Evolutionary conservation across 345 rosid genomes (phyloP).

Genomic region (Brassica juncea): DNA sequence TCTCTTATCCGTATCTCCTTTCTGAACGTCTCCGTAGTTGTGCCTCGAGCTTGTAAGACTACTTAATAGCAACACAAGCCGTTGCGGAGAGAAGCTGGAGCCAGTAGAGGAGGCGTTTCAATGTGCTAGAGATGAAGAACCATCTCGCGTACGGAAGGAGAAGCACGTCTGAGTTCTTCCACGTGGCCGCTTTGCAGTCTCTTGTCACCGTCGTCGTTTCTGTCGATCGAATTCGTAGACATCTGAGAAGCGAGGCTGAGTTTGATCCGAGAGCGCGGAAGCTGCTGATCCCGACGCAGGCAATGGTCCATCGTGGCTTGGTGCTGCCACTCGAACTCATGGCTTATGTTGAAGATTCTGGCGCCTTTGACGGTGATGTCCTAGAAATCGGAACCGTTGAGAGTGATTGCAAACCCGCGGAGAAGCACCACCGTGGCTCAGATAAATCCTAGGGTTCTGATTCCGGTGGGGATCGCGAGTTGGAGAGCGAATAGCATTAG

Average conservation of each 20-base stretch:
- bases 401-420: constrained; percentile 81
- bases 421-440: constrained; percentile 96
- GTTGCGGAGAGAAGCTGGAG: constrained; percentile 81
- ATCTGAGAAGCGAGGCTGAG: constrained; percentile 40
- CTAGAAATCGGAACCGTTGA: constrained; percentile 83
- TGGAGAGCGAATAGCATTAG: constrained; percentile 81
- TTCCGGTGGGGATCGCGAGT: constrained; percentile 70
- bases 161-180: constrained; percentile 69
- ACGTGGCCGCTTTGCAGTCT: constrained; percentile 42
- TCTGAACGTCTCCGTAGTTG: constrained; percentile 67
- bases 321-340: constrained; percentile 93
- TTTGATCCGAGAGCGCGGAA: constrained; percentile 61
- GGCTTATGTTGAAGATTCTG: constrained; percentile 75
- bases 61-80: constrained; percentile 58
- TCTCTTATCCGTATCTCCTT: constrained; percentile 72
- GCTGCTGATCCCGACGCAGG: constrained; percentile 70
- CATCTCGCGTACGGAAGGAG: constrained; percentile 71
- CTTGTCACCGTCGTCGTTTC: constrained; percentile 31
- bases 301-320: constrained; percentile 77
- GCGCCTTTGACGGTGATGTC: constrained; percentile 78
- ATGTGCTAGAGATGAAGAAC: constrained; percentile 62
- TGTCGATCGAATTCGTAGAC: constrained; percentile 25
- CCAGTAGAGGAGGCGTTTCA: constrained; percentile 79
- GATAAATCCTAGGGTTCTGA: constrained; percentile 83
- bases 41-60: constrained; percentile 68